Evolutionary conservation across 192 early-diverging fungal species (phyloP), one percentile per base, ranked within the genome.

Genomic region (Gamsiella multidivaricata): DNA sequence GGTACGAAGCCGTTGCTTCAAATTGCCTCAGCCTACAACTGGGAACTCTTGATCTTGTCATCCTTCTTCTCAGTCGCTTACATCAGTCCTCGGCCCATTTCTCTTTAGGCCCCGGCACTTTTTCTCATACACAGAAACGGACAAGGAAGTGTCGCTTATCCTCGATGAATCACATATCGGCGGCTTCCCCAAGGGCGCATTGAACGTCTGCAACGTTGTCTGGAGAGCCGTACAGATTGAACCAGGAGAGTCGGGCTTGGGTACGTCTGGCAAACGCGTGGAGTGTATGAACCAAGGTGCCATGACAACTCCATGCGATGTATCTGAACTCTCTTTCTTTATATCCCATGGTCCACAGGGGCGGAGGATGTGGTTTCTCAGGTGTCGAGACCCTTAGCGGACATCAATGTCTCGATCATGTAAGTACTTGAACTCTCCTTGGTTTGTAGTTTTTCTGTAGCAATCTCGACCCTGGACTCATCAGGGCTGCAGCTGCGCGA

Each of bases 161-260:
- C 61, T 78, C 4, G 65, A 78, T 54, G 60, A 78, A 31, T 54
- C 59, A 28, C 59, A 69, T 55, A 12, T 78, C 46, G 9, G 36
- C 5, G 65, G 54, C 2, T 78, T 78, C 37, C 74, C 74, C 18
- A 45, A 18, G 3, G 60, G 59, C 26, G 18, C 65, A 29, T 28
- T 78, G 12, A 69, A 69, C 46, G 55, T 69, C 5, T 78, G 60
- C 54, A 61, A 31, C 20, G 65, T 78, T 32, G 52, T 78, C 23
- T 78, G 74, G 74, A 46, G 74, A 46, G 74, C 74, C 26, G 60
- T 78, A 18, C 74, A 78, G 31, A 78, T 78, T 32, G 74, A 78
- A 32, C 74, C 74, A 7, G 74, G 74, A 53, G 74, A 78, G 47
- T 78, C 59, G 34, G 74, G 74, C 9, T 61, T 69, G 34, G 60